A percentile compares a stretch with the other conserved stretches of the same genome.
phyloP scores from a whole-genome alignment of 768 basidiomycete genomes.

The Suillus placidus region DNA sequence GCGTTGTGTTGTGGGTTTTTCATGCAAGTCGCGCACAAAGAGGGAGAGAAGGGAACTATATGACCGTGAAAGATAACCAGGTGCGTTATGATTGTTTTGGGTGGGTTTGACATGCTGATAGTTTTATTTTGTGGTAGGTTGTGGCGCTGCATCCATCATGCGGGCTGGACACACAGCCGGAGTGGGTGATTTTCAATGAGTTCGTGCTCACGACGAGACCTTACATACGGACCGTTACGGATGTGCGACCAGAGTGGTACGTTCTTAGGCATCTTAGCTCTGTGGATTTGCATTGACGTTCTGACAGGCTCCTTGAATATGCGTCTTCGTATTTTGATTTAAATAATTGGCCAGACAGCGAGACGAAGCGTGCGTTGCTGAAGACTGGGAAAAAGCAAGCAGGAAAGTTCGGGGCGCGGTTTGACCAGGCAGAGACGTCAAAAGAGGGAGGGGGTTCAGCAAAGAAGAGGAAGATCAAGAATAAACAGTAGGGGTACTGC shows the following conservation, averaged over 20 bases:
- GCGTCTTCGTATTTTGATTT: constrained; percentile 74
- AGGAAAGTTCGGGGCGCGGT: constrained; percentile 38
- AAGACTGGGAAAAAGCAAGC: constrained; percentile 55
- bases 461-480: constrained; percentile 22
- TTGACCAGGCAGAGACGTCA: background rate
- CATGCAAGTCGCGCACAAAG: constrained; percentile 97
- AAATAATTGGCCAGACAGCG: constrained; percentile 62
- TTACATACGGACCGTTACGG: constrained; percentile 91
- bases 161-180: constrained; percentile 82
- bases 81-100: constrained; percentile 39
- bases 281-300: constrained; percentile 3
- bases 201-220: constrained; percentile 89
- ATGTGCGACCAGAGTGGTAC: constrained; percentile 85
- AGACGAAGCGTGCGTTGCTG: constrained; percentile 67
- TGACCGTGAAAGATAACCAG: constrained; percentile 96
- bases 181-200: constrained; percentile 94
- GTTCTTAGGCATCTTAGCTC: constrained; percentile 21
- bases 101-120: background rate
- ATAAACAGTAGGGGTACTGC: background rate
- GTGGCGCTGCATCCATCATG: constrained; percentile 71
- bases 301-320: constrained; percentile 61
- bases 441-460: constrained; percentile 14
- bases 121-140: constrained; percentile 12
- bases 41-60: constrained; percentile 85
- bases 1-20: constrained; percentile 93